These are phyloP conservation scores for Melocanna baccifera DNA, from an alignment of 176 grass and related monocot species.

Conservation along the genomic window DNA sequence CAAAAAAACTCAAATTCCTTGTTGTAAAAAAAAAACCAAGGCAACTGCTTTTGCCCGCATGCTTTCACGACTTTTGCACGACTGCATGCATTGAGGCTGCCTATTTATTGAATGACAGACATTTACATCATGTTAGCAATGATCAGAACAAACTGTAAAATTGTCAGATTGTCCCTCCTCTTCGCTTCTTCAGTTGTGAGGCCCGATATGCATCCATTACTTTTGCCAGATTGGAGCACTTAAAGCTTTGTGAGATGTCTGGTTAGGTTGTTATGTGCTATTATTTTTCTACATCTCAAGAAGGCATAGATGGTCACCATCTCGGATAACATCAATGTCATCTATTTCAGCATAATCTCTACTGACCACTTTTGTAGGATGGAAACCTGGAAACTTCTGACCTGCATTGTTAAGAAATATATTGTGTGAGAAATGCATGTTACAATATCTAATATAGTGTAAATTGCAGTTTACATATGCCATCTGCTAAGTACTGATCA, in stretches of 20 bases:
- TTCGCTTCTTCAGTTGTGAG: constrained; percentile 18
- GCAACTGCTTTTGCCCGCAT: neutral
- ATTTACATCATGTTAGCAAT: constrained; percentile 30
- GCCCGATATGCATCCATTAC: neutral
- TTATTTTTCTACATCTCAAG: constrained; percentile 42
- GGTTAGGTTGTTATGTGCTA: constrained; percentile 22
- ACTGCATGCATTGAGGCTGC: neutral
- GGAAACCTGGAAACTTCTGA: constrained; percentile 61
- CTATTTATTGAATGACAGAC: constrained; percentile 8
- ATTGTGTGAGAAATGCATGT: constrained; percentile 13
- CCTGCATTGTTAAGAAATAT: constrained; percentile 46
- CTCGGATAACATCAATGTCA: constrained; percentile 72
- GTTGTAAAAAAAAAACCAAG: neutral
- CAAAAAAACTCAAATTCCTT: neutral
- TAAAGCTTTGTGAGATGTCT: neutral
- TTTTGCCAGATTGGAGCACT: constrained; percentile 11
- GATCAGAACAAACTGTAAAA: constrained; percentile 23
- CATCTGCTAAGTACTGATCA: neutral
- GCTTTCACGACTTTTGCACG: constrained; percentile 15
- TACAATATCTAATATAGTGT: neutral
- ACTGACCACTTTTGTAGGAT: constrained; percentile 61
- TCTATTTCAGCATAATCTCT: constrained; percentile 91
- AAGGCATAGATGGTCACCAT: constrained; percentile 81
- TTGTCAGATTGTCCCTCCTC: neutral
- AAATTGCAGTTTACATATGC: neutral